Conservation (phyloP, 1,284 basidiomycete species). For the Meripilus lineatus region DNA sequence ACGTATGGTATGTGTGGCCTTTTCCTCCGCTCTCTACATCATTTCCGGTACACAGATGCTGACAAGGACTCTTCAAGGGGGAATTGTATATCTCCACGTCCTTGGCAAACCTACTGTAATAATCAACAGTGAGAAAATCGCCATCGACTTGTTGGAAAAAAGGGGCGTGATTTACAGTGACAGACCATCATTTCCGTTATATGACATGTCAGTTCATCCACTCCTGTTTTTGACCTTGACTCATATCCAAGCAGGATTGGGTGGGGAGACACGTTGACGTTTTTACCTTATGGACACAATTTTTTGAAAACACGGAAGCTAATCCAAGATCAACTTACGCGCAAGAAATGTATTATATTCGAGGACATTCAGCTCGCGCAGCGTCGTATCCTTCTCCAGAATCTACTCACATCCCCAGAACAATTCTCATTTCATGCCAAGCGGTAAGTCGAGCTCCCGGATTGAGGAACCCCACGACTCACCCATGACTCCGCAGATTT, state of each 20-base stretch:
- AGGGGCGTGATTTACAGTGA: constrained; percentile 41
- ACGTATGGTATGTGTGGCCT: constrained; percentile 1
- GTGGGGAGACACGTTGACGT: background rate
- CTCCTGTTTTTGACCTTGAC: background rate
- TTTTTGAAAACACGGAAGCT: background rate
- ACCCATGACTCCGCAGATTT: background rate
- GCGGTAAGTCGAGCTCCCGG: background rate
- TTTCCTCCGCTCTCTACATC: background rate
- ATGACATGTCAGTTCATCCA: constrained; percentile 4
- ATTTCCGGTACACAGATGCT: background rate
- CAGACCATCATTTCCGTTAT: constrained; percentile 15
- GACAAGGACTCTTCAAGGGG: no score
- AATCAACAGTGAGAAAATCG: constrained; percentile 31
- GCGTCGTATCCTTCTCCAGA: background rate
- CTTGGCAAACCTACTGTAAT: constrained; percentile 5
- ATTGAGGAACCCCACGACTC: background rate
- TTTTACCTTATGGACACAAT: background rate
- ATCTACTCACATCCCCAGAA: background rate
- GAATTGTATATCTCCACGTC: constrained; percentile 27
- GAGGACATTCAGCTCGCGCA: background rate
- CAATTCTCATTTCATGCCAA: background rate
- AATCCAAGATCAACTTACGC: background rate
- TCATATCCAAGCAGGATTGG: background rate
- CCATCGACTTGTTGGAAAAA: constrained; percentile 46
- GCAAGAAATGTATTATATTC: background rate